These are phyloP conservation scores for Yarrowia phangngaensis DNA, from an alignment of 805 yeast species.

Conservation along the genomic window DNA sequence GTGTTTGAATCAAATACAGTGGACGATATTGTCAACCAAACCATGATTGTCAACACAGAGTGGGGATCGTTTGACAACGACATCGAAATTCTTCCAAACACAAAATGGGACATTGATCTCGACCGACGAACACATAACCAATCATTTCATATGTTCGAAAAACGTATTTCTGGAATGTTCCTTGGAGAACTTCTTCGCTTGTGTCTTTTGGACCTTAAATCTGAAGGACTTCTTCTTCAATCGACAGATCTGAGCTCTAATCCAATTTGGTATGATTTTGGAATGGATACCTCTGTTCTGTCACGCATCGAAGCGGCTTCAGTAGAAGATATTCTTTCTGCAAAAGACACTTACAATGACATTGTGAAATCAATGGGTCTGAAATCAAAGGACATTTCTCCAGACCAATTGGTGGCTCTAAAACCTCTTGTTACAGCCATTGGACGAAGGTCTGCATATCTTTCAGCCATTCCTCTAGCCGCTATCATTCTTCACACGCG, in stretches of 20 bases:
- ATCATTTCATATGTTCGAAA: slow-evolving; percentile 88
- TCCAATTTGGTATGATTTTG: neutral
- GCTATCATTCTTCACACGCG: slow-evolving; percentile 67
- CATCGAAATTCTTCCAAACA: slow-evolving; percentile 66
- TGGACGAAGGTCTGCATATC: slow-evolving; percentile 81
- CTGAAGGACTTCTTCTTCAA: slow-evolving; percentile 53
- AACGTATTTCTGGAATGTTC: slow-evolving; percentile 88
- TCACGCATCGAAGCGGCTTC: slow-evolving; percentile 78
- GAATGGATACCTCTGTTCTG: slow-evolving; percentile 72
- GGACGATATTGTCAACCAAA: slow-evolving; percentile 27
- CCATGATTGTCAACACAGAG: slow-evolving; percentile 91
- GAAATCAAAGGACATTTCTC: slow-evolving; percentile 64
- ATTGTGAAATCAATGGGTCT: slow-evolving; percentile 79
- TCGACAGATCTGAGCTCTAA: slow-evolving; percentile 35
- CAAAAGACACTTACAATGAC: slow-evolving; percentile 71
- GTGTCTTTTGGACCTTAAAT: slow-evolving; percentile 59
- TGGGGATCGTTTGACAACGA: slow-evolving; percentile 97
- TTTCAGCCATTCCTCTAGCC: slow-evolving; percentile 85
- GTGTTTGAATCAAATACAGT: slow-evolving; percentile 35
- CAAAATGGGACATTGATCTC: slow-evolving; percentile 68
- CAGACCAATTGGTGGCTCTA: slow-evolving; percentile 68
- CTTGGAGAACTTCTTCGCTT: slow-evolving; percentile 85
- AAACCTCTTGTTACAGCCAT: slow-evolving; percentile 73
- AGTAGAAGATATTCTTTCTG: slow-evolving; percentile 55
- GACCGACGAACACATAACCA: slow-evolving; percentile 74